Evolutionary conservation across 2,329 filamentous ascomycete species (phyloP), one percentile per base, ranked within the genome.

Genomic region (Massarina eburnea): DNA sequence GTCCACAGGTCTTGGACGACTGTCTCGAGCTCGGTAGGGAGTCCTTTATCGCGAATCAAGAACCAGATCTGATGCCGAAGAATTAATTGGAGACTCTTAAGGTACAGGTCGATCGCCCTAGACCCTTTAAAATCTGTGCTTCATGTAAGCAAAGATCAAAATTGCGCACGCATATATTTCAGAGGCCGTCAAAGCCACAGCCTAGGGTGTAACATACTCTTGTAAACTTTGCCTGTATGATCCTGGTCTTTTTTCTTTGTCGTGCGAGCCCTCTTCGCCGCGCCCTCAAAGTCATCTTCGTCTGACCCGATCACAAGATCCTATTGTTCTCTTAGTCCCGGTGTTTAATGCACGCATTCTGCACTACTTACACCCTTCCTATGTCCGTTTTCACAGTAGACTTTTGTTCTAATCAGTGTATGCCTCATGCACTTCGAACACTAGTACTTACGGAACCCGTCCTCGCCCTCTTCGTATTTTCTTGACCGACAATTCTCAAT

Each of bases 1-100:
- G 85, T 79, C 92, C 94, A 99, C 12, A 99, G 79, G 64, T 96
- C 91, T 47, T 84, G 82, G 4, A 95, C 83, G 8, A 95, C 77
- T 7, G 75, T 84, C 75, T 95, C 90, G 10, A 96, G 76, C 58
- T 95, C 86, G 4, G 76, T 68, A 1, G 86, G 84, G 38, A 94
- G 78, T 0, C 80, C 80, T 64, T 84, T 84, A 5, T 78, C 74
- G 18, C 80, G 73, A 12, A 95, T 75, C 22, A 97, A 75, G 77
- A 86, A 91, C 61, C 81, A 72, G 14, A 89, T 73, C 73, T 97
- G 92, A 62, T 87, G 89, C 66, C 91, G 84, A 21, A 99, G 74
- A 38, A 97, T 80, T 24, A 96, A 76, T 70, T 97, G 92, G 48
- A 95, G 81, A 52, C 83, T 86, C 65, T 95, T 87, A 27, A 97